Evolutionary conservation across 306 rosid species (phyloP).

Genomic region (Begonia fuchsioides): DNA sequence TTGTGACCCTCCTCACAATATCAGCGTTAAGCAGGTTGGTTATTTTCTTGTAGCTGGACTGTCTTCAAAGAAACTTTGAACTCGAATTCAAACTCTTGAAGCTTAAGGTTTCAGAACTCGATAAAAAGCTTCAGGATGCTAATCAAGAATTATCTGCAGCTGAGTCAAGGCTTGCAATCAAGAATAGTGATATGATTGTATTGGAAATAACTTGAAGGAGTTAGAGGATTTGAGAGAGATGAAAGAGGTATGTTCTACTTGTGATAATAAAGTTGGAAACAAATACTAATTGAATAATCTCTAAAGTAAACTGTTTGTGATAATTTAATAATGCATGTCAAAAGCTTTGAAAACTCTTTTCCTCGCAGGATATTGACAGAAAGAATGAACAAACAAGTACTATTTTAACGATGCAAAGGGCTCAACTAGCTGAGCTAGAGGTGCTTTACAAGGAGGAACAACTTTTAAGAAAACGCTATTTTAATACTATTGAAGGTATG

Average conservation of each 20-base stretch:
- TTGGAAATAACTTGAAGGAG: conserved; percentile 57
- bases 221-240: conserved; percentile 88
- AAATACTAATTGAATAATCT: too few species aligned
- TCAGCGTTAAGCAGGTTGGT: background rate
- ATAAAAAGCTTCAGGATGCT: conserved; percentile 38
- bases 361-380: conserved; percentile 78
- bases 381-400: conserved; percentile 89
- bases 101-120: conserved; percentile 41
- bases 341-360: conserved; percentile 5
- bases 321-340: conserved; percentile 3
- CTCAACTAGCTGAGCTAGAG: conserved; percentile 86
- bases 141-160: conserved; percentile 41
- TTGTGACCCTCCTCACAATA: conserved; percentile 9
- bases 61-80: conserved; percentile 34
- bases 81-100: conserved; percentile 46
- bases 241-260: conserved; percentile 61
- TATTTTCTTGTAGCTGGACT: conserved; percentile 42
- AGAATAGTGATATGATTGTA: conserved; percentile 47
- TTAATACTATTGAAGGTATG: conserved; percentile 84
- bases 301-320: too few species aligned
- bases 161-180: conserved; percentile 41
- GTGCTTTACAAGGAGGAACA: conserved; percentile 87
- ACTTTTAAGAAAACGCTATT: conserved; percentile 78
- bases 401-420: conserved; percentile 84
- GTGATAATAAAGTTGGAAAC: too few species aligned